Percentiles rank a stretch among this genome's conserved stretches.
Evolutionary conservation across 352 stramenopile species (phyloP).

Genomic region (Phytophthora chlamydospora): DNA sequence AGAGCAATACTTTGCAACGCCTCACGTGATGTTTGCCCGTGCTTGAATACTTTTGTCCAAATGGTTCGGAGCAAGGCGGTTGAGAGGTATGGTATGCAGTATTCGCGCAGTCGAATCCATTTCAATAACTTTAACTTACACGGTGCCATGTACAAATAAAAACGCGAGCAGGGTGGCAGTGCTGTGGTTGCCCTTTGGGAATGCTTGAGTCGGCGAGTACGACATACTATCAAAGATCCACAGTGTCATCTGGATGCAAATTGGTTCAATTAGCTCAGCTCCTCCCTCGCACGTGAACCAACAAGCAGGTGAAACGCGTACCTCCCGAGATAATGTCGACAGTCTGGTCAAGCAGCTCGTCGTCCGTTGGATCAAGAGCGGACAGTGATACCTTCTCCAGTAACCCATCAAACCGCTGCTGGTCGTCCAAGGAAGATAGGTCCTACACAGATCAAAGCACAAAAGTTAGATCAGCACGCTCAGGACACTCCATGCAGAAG

Average conservation of each 20-base stretch:
- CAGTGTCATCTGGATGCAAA: conserved; percentile 43
- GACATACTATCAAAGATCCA: conserved; percentile 41
- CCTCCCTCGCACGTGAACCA: not conserved
- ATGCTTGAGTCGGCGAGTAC: conserved; percentile 7
- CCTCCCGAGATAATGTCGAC: conserved; percentile 56
- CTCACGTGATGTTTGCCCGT: too few relatives aligned
- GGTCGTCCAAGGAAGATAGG: conserved; percentile 54
- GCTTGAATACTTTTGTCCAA: too few relatives aligned
- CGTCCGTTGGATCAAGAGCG: conserved; percentile 63
- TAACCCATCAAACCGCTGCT: conserved; percentile 67
- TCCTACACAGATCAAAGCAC: conserved; percentile 36
- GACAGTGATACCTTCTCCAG: conserved; percentile 70
- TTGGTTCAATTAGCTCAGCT: conserved; percentile 1
- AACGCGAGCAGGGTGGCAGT: conserved; percentile 23
- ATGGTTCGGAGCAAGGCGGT: too few relatives aligned
- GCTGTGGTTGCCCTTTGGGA: conserved; percentile 15
- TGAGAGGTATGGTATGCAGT: too few relatives aligned
- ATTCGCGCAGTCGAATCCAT: conserved; percentile 30
- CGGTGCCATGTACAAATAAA: conserved; percentile 51
- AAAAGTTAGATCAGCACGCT: conserved; percentile 8
- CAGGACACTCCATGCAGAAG: conserved; percentile 2
- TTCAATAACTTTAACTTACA: conserved; percentile 56
- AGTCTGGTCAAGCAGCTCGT: conserved; percentile 56
- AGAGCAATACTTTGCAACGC: conserved; percentile 2
- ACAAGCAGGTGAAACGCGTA: conserved; percentile 16